Evolutionary conservation across 1,284 basidiomycete genomes (phyloP).

Genomic region (Agaricales sp.): DNA sequence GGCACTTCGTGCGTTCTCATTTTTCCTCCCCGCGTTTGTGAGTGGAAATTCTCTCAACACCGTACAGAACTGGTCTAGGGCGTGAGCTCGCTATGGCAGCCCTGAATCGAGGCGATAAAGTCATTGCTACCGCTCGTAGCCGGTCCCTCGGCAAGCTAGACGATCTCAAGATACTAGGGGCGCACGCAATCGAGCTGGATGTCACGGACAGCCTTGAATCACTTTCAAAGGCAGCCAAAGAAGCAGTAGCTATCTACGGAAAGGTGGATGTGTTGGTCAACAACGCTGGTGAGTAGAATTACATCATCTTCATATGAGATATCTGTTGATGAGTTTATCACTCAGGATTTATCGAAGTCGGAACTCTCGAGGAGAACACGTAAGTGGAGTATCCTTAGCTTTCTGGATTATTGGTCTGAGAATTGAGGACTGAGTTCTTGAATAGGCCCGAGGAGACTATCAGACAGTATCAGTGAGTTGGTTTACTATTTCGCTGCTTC

Average conservation of each 20-base stretch:
- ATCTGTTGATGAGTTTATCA: too few relatives aligned
- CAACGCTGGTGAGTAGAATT: background rate
- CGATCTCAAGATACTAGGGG: background rate
- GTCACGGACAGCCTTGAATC: background rate
- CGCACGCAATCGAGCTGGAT: background rate
- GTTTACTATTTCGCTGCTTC: background rate
- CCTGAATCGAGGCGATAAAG: slow-evolving; percentile 6
- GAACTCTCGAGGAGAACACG: background rate
- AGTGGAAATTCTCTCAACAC: background rate
- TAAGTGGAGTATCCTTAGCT: background rate
- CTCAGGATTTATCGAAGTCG: background rate
- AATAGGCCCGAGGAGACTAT: slow-evolving; percentile 20
- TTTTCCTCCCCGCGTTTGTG: background rate
- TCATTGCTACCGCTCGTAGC: slow-evolving; percentile 10
- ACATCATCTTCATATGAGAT: too few relatives aligned
- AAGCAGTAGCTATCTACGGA: background rate
- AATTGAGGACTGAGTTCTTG: background rate
- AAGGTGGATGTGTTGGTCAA: slow-evolving; percentile 1
- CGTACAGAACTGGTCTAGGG: slow-evolving; percentile 1
- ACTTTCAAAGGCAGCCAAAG: background rate
- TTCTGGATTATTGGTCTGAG: background rate
- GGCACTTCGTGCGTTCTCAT: background rate
- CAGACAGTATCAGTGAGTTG: slow-evolving; percentile 21
- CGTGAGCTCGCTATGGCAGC: slow-evolving; percentile 5
- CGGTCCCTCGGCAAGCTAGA: slow-evolving; percentile 3